These are phyloP conservation scores for Priceomyces carsonii DNA, from an alignment of 805 yeast genomes.

Conservation along the genomic window DNA sequence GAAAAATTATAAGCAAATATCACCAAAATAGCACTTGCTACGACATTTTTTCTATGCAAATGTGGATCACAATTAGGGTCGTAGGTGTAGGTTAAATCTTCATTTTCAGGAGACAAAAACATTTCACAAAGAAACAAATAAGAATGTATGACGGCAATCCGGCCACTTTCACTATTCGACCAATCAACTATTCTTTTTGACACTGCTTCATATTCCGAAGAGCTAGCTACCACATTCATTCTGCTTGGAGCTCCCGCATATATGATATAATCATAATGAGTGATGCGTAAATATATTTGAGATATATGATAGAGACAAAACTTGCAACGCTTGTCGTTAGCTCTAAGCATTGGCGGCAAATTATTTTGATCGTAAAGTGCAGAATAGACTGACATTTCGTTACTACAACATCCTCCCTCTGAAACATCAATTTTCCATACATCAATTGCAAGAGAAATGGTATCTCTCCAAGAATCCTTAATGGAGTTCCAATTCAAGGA, in stretches of 20 bases:
- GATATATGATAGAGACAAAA: constrained; percentile 27
- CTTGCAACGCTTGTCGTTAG: constrained; percentile 24
- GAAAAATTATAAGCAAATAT: constrained; percentile 56
- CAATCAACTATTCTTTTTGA: constrained; percentile 52
- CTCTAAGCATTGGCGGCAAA: constrained; percentile 20
- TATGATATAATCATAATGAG: constrained; percentile 30
- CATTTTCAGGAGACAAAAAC: constrained; percentile 56
- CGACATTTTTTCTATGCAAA: constrained; percentile 37
- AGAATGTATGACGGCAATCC: constrained; percentile 59
- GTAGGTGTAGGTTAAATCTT: constrained; percentile 45
- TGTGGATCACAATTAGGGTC: constrained; percentile 53
- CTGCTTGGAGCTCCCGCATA: constrained; percentile 33
- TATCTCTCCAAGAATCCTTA: constrained; percentile 27
- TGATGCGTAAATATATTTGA: constrained; percentile 27
- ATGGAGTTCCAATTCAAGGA: constrained; percentile 24
- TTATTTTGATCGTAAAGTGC: constrained; percentile 8
- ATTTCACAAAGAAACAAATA: constrained; percentile 62
- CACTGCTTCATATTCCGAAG: constrained; percentile 49
- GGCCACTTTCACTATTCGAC: constrained; percentile 50
- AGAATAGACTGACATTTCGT: constrained; percentile 14
- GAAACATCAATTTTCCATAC: constrained; percentile 29
- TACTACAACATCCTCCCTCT: constrained; percentile 19
- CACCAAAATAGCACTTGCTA: constrained; percentile 42
- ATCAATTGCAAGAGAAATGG: constrained; percentile 28
- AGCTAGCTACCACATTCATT: constrained; percentile 57